These are phyloP conservation scores for Phialophora expanda DNA, from an alignment of 2,329 filamentous ascomycete genomes.

Conservation along the genomic window DNA sequence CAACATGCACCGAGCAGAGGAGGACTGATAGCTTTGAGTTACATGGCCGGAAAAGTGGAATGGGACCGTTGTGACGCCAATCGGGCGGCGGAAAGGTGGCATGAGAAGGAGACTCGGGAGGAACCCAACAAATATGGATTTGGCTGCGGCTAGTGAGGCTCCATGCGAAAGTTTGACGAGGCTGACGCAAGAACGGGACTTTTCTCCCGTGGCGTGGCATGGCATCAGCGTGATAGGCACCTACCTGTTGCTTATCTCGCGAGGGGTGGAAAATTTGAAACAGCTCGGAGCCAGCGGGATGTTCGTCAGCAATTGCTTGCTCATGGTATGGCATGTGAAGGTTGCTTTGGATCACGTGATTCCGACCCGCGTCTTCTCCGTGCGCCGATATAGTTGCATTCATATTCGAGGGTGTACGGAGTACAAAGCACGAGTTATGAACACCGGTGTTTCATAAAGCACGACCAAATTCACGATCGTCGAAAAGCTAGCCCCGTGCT, in stretches of 20 bases:
- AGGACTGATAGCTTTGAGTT: background rate
- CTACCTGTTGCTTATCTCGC: constrained; percentile 23
- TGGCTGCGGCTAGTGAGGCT: constrained; percentile 11
- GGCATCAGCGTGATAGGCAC: constrained; percentile 12
- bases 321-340: constrained; percentile 10
- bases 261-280: constrained; percentile 6
- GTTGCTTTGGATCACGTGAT: constrained; percentile 1
- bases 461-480: background rate
- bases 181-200: constrained; percentile 18
- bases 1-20: background rate
- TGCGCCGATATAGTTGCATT: background rate
- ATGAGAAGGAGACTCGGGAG: constrained; percentile 14
- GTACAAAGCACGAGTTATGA: background rate
- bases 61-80: background rate
- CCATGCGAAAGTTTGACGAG: constrained; percentile 20
- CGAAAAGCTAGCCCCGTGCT: background rate
- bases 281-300: constrained; percentile 7
- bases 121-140: constrained; percentile 18
- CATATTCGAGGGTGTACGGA: background rate
- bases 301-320: background rate
- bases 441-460: background rate
- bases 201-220: constrained; percentile 13
- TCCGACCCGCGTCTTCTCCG: background rate
- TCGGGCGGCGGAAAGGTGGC: constrained; percentile 4
- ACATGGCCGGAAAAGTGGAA: constrained; percentile 12